phyloP scores from a whole-genome alignment of 2,329 filamentous ascomycete species.

The Drechslerella coelobrocha region DNA sequence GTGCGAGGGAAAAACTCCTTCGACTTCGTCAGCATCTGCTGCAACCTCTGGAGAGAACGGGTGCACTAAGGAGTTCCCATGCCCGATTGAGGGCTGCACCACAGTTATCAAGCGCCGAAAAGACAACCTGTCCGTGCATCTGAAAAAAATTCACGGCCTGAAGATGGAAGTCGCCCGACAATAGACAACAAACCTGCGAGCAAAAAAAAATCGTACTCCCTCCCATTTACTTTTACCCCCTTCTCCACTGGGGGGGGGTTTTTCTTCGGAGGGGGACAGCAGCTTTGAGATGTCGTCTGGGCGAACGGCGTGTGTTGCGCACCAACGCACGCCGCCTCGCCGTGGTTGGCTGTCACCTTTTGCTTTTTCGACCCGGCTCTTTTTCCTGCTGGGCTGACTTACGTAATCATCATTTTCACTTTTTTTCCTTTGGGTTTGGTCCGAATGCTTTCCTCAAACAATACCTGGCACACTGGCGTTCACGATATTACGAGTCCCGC shows the following conservation, averaged over 20 bases:
- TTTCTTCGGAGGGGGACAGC: not conserved
- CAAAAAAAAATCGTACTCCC: not conserved
- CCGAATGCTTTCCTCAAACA: not conserved
- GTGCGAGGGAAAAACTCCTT: slow-evolving; percentile 24
- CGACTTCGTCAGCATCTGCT: slow-evolving; percentile 5
- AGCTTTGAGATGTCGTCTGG: not conserved
- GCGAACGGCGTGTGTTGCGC: not conserved
- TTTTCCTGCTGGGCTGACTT: slow-evolving; percentile 13
- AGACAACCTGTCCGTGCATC: slow-evolving; percentile 45
- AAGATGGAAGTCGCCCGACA: slow-evolving; percentile 46
- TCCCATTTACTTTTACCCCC: not conserved
- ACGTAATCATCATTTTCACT: slow-evolving; percentile 24
- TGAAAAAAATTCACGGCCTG: slow-evolving; percentile 43
- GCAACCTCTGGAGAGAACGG: slow-evolving; percentile 6
- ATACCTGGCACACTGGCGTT: slow-evolving; percentile 49
- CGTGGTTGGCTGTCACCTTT: not conserved
- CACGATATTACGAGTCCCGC: slow-evolving; percentile 11
- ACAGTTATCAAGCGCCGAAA: slow-evolving; percentile 48
- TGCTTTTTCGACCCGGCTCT: slow-evolving; percentile 9
- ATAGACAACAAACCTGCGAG: slow-evolving; percentile 1
- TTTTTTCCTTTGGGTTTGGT: not conserved
- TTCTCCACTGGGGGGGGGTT: not conserved
- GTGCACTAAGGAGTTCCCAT: slow-evolving; percentile 45
- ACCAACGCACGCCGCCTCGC: not conserved
- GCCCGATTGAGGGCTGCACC: slow-evolving; percentile 44